These are phyloP conservation scores for Fraxinus excelsior DNA, from an alignment of 257 asterid genomes.

Conservation along the genomic window DNA sequence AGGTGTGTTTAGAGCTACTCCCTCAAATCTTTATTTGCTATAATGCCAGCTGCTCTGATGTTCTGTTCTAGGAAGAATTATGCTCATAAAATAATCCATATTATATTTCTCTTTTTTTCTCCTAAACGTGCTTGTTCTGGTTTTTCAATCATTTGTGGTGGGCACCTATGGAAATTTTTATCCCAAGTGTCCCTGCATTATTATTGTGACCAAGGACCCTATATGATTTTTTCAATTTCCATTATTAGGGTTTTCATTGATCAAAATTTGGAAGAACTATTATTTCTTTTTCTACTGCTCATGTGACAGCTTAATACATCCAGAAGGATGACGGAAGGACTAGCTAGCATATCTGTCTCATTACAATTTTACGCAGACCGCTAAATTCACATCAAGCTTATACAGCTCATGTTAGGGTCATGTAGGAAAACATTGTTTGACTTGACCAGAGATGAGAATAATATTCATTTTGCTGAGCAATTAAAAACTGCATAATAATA, in stretches of 20 bases:
- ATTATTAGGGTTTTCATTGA: neutral
- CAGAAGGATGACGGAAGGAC: neutral
- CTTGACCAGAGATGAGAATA: neutral
- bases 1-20: slow-evolving; percentile 38
- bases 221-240: neutral
- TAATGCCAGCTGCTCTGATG: slow-evolving; percentile 1
- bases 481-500: neutral
- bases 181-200: neutral
- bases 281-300: neutral
- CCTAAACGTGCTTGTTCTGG: neutral
- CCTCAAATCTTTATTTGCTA: neutral
- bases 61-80: neutral
- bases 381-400: slow-evolving; percentile 7
- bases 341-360: neutral
- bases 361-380: neutral
- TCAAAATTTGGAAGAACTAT: neutral
- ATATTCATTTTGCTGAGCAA: neutral
- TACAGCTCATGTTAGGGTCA: neutral
- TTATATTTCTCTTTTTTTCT: neutral
- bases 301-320: neutral
- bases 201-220: neutral
- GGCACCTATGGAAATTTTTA: neutral
- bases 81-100: slow-evolving; percentile 4
- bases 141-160: neutral
- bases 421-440: neutral